Conservation (phyloP, 2,329 filamentous ascomycete species). For the Pseudogymnoascus sp. region DNA sequence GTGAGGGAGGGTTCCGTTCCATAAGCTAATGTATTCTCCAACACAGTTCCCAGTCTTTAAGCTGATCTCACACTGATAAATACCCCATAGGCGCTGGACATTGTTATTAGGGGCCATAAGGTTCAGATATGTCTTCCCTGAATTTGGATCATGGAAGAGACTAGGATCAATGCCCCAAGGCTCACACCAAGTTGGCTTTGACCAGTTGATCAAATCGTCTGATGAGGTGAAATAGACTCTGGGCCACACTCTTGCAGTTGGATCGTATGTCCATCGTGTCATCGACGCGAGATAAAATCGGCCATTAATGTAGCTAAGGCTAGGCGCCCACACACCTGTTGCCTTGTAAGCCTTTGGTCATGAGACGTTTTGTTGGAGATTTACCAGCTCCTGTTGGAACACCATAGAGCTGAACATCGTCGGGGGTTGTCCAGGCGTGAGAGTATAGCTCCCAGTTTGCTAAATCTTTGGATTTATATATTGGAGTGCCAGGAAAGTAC, state of each 20-base stretch:
- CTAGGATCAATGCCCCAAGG: conserved; percentile 16
- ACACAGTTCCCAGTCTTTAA: conserved; percentile 13
- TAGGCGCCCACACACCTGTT: conserved; percentile 13
- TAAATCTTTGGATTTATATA: conserved; percentile 44
- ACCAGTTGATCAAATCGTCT: conserved; percentile 12
- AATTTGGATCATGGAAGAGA: conserved; percentile 13
- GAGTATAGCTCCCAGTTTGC: conserved; percentile 33
- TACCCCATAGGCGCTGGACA: conserved; percentile 14
- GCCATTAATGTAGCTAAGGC: conserved; percentile 12
- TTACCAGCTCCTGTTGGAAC: conserved; percentile 13
- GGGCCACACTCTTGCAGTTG: conserved; percentile 16
- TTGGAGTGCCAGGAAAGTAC: conserved; percentile 45
- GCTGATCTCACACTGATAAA: conserved; percentile 14
- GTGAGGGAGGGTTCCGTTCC: conserved; percentile 14
- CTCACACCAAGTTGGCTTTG: conserved; percentile 12
- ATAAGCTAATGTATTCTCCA: conserved; percentile 14
- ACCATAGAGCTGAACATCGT: conserved; percentile 14
- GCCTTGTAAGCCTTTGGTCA: neutral
- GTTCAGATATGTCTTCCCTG: conserved; percentile 12
- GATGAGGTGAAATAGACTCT: conserved; percentile 16
- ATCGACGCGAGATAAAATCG: conserved; percentile 13
- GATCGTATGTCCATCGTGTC: conserved; percentile 17
- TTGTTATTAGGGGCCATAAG: conserved; percentile 16
- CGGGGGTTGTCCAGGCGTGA: conserved; percentile 15
- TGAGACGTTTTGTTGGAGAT: neutral